Conservation (phyloP, 2,329 filamentous ascomycete genomes). For the Stagonosporopsis cucurbitacearum region DNA sequence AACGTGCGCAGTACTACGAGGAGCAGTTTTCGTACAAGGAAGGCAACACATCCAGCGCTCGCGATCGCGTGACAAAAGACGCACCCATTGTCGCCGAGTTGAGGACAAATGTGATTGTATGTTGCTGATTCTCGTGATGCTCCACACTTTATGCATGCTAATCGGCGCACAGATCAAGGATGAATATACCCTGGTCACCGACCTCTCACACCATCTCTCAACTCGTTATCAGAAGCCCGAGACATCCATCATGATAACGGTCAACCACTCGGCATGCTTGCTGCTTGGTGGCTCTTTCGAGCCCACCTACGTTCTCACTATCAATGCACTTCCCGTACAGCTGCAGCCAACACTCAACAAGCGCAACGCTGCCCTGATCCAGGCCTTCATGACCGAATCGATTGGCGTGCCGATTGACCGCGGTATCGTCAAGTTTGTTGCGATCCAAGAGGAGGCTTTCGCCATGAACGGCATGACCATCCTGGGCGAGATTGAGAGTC, state of each 20-base stretch:
- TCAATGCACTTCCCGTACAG: slow-evolving; percentile 72
- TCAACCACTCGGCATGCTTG: slow-evolving; percentile 78
- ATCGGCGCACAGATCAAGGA: slow-evolving; percentile 68
- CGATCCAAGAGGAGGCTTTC: slow-evolving; percentile 73
- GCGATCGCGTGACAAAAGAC: slow-evolving; percentile 53
- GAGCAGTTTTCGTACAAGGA: slow-evolving; percentile 50
- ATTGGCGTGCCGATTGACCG: slow-evolving; percentile 70
- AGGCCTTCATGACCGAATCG: slow-evolving; percentile 74
- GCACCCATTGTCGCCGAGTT: slow-evolving; percentile 57
- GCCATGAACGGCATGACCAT: slow-evolving; percentile 75
- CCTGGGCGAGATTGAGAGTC: slow-evolving; percentile 69
- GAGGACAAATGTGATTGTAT: slow-evolving; percentile 59
- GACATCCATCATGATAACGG: slow-evolving; percentile 73
- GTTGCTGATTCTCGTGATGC: slow-evolving; percentile 32
- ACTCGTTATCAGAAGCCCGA: slow-evolving; percentile 77
- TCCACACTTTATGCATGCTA: slow-evolving; percentile 26
- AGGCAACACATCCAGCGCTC: slow-evolving; percentile 40
- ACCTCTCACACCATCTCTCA: slow-evolving; percentile 75
- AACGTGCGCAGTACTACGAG: slow-evolving; percentile 48
- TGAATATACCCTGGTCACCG: slow-evolving; percentile 75
- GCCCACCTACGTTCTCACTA: slow-evolving; percentile 78
- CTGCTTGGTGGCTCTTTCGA: slow-evolving; percentile 77
- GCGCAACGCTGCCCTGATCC: slow-evolving; percentile 78
- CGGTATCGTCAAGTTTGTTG: slow-evolving; percentile 75
- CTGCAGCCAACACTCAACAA: slow-evolving; percentile 79